These are phyloP conservation scores for Jaltomata sinuosa DNA, from an alignment of 257 asterid genomes.

Conservation along the genomic window DNA sequence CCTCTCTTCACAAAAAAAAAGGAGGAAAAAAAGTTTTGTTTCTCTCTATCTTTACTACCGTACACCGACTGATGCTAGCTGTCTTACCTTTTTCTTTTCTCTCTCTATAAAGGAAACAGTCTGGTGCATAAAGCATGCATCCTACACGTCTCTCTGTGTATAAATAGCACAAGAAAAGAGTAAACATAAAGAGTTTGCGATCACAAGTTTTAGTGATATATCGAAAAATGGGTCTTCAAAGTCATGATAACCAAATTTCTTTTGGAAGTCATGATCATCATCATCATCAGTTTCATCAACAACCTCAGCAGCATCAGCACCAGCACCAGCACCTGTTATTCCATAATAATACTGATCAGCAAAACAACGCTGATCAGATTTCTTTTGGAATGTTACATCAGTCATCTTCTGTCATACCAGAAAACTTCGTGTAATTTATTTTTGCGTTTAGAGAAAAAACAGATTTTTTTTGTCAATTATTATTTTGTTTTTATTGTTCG, in stretches of 20 bases:
- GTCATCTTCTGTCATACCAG: slow-evolving; percentile 36
- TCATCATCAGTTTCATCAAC: background rate
- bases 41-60: background rate
- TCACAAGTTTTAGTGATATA: background rate
- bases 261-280: background rate
- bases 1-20: background rate
- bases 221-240: background rate
- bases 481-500: background rate
- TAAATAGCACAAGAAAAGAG: background rate
- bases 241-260: background rate
- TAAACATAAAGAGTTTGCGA: background rate
- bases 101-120: background rate
- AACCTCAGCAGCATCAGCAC: slow-evolving; percentile 14
- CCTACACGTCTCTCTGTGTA: background rate
- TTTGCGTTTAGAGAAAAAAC: background rate
- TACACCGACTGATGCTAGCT: background rate
- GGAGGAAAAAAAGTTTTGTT: background rate
- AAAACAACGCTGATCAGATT: slow-evolving; percentile 31
- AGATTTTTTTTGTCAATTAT: background rate
- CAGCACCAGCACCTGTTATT: slow-evolving; percentile 6
- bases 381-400: slow-evolving; percentile 69
- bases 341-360: slow-evolving; percentile 8
- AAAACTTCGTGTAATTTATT: slow-evolving; percentile 36
- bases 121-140: background rate
- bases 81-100: background rate